Conservation (phyloP, 352 stramenopile genomes). For the Phytophthora syringae region DNA sequence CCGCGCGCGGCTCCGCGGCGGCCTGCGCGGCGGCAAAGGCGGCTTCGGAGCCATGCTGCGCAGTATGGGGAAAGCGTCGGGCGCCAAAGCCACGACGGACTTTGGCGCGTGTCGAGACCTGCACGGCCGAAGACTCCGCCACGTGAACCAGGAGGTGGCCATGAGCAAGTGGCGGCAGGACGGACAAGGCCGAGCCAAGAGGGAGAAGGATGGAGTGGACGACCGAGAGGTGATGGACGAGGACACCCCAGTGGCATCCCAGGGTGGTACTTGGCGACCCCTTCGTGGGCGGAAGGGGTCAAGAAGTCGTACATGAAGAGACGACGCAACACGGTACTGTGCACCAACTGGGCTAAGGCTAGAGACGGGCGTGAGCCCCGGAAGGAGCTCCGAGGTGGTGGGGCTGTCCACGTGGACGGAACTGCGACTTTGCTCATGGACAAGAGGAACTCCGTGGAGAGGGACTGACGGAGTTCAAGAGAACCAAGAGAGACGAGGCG, state of each 20-base stretch:
- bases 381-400: constrained; percentile 72
- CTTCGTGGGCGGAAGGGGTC: constrained; percentile 83
- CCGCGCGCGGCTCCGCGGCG: constrained; percentile 65
- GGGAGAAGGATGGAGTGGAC: constrained; percentile 54
- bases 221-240: constrained; percentile 80
- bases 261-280: constrained; percentile 83
- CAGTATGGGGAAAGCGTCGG: constrained; percentile 77
- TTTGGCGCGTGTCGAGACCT: constrained; percentile 85
- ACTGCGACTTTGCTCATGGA: constrained; percentile 89
- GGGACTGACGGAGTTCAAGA: constrained; percentile 73
- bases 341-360: constrained; percentile 72
- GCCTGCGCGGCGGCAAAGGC: constrained; percentile 80
- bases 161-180: constrained; percentile 85
- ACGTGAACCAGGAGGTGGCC: constrained; percentile 89
- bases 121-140: constrained; percentile 76
- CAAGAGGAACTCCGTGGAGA: constrained; percentile 77
- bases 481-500: constrained; percentile 63
- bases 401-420: constrained; percentile 78
- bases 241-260: constrained; percentile 86
- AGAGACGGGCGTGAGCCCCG: constrained; percentile 50
- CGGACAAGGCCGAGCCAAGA: constrained; percentile 48
- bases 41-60: constrained; percentile 88
- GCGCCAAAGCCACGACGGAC: constrained; percentile 73
- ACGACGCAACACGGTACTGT: constrained; percentile 81
- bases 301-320: constrained; percentile 89